phyloP scores from a whole-genome alignment of 306 rosid genomes.

The Vigna mungo region DNA sequence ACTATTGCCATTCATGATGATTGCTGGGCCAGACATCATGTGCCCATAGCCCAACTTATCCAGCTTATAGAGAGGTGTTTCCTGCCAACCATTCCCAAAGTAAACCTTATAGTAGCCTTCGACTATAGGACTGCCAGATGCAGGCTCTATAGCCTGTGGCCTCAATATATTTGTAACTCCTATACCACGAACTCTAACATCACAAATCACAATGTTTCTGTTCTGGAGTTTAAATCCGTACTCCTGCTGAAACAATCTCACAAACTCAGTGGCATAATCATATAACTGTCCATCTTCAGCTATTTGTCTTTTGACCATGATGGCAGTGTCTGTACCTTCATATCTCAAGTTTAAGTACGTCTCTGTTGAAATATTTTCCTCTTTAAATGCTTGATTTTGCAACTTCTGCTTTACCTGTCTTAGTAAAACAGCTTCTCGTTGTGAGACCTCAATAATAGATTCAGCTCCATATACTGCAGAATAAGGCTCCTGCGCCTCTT shows the following conservation, averaged over 20 bases:
- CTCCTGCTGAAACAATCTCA: conserved; percentile 79
- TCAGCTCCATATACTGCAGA: conserved; percentile 71
- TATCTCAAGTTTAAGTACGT: conserved; percentile 89
- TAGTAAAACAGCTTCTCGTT: conserved; percentile 66
- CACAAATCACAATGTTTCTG: conserved; percentile 77
- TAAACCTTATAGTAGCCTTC: conserved; percentile 83
- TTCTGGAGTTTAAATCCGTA: conserved; percentile 84
- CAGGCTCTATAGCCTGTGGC: conserved; percentile 61
- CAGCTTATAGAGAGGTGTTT: conserved; percentile 84
- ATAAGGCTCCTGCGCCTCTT: conserved; percentile 93
- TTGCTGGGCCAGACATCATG: conserved; percentile 73
- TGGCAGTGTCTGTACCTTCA: conserved; percentile 95
- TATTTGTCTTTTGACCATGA: conserved; percentile 75
- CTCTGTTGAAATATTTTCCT: conserved; percentile 68
- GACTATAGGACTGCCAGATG: conserved; percentile 58
- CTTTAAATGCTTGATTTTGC: conserved; percentile 77
- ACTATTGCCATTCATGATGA: conserved; percentile 94
- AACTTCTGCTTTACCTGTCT: conserved; percentile 75
- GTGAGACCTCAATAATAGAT: conserved; percentile 65
- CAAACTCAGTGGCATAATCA: conserved; percentile 76
- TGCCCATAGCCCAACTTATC: conserved; percentile 79
- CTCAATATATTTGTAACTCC: conserved; percentile 92
- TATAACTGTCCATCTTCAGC: conserved; percentile 49
- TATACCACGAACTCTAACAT: conserved; percentile 82
- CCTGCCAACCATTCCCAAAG: conserved; percentile 84